Base-by-base conservation (phyloP, 352 stramenopile genomes). In the Globisporangium yorkense region DNA sequence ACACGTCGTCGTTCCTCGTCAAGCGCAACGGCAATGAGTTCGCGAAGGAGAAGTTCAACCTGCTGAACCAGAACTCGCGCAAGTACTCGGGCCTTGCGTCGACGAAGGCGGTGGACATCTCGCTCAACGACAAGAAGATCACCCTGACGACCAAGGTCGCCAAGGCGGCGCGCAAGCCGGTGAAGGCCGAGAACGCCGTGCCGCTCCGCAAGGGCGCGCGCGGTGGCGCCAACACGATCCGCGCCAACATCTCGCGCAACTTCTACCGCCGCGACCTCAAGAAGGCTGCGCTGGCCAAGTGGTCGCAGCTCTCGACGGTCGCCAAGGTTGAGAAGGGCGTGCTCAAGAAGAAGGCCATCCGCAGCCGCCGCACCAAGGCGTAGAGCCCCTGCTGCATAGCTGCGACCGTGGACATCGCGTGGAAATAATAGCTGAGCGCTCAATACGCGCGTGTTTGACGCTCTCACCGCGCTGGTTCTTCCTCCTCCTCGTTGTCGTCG, bases 1-100 rank as follows among this genome's bases (percentile, higher is more conserved):
- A 97, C 65, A 98, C 97, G 66, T 98, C 84, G 71, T 97, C 78
- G 63, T 99, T 99, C 80, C 79, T 98, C 49, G 87, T 97, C 66
- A 98, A 98, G 87, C 81, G 88, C 61, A 88, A 84, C 61, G 72
- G 74, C 72, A 84, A 81, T 62, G 84, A 94, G 72, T 98, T 98
- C 65, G 87, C 88, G 56, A 75, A 87, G 51, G 96, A 98, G 75
- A 92, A 91, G 75, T 97, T 96, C 70, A 99, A 99, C 87, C 70
- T 99, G 64, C 83, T 88, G 72, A 97, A 93, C 74, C 68, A 87
- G 59, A 98, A 98, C 74, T 94, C 76, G 67, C 95, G 90, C 89
- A 99, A 99, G 88, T 99, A 98, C 77, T 98, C 90, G 57, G 96
- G 92, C 61, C 51, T 99, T 59, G 93, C 95, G 59, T 96, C 96